These are phyloP conservation scores for Boletus subcaerulescens DNA, from an alignment of 768 basidiomycete species.

Conservation along the genomic window DNA sequence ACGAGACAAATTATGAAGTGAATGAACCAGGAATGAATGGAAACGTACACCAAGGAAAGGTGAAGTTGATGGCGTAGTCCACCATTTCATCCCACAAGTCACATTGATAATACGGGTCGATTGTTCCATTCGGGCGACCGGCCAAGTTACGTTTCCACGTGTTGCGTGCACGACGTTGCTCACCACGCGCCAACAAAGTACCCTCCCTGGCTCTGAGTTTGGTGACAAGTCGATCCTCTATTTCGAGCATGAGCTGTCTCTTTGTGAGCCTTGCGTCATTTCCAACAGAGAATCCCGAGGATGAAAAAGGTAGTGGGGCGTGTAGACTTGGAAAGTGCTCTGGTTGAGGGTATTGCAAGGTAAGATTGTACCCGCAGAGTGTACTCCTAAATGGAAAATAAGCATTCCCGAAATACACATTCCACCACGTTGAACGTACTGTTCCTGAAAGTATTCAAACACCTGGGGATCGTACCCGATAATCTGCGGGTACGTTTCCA, in stretches of 20 bases:
- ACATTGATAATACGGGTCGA: slow-evolving; percentile 61
- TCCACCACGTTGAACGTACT: slow-evolving; percentile 41
- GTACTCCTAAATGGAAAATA: not conserved
- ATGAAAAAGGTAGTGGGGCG: not conserved
- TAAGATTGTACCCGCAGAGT: not conserved
- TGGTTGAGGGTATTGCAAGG: not conserved
- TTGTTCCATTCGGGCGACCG: slow-evolving; percentile 49
- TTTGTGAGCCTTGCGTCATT: not conserved
- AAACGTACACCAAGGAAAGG: slow-evolving; percentile 51
- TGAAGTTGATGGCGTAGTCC: slow-evolving; percentile 68
- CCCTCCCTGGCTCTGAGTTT: not conserved
- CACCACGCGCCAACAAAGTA: slow-evolving; percentile 12
- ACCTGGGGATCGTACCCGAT: slow-evolving; percentile 67
- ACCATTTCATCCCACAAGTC: slow-evolving; percentile 56
- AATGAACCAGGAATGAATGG: not conserved
- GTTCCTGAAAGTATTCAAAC: slow-evolving; percentile 62
- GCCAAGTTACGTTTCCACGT: slow-evolving; percentile 45
- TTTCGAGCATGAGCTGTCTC: not conserved
- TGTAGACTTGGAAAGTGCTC: not conserved
- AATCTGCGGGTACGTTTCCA: slow-evolving; percentile 74
- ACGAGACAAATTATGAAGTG: not conserved
- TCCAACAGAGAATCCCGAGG: not conserved
- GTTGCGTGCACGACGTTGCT: slow-evolving; percentile 19
- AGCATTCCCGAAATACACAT: not conserved
- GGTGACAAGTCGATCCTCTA: not conserved